Evolutionary conservation across 208 protist genomes (phyloP), one percentile per base, ranked within the genome.

Genomic region (Cochliopodium minus): DNA sequence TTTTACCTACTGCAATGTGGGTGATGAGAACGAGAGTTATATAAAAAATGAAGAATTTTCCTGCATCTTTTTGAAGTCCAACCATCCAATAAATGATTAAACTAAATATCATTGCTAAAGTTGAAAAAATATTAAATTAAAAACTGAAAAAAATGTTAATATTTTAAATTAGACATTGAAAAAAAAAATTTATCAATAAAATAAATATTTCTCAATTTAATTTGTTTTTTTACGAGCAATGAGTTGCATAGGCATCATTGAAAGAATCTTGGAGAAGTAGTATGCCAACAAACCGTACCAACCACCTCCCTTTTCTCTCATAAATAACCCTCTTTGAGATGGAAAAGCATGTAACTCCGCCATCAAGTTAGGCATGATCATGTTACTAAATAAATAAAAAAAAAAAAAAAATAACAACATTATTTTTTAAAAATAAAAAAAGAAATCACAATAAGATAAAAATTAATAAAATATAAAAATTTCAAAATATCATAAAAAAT

Each of bases 231-330:
- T n/a, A n/a, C 79, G 66, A 2, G 84, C 80, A 1, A 90, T 64
- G 17, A 88, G 60, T 42, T 81, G 78, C 26, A 90, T 65, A 25
- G 81, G 82, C 1, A 90, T 45, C 36, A 90, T 73, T 17, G 87
- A 75, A 1, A 85, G 20, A n/a, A 87, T 64, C 63, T 87, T 90
- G 17, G 77, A 79, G 29, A 90, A 60, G 20, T 88, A 70, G 65
- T 90, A 90, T 15, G 84, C 75, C 17, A 82, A 65, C 13, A 78
- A 77, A 7, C 57, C 65, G 66, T 90, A 88, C 56, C 78, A 87
- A 17, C 81, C 78, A 65, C 85, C 86, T 59, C 81, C 78, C 15
- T 76, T 65, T 72, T 90, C 84, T 55, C 84, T 72, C 17, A 80
- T 68, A 65, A 81, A 85, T 10, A 88, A 54, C 64, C 83, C 82